These are phyloP conservation scores for Colletotrichum sp. DNA, from an alignment of 2,329 filamentous ascomycete genomes.

Conservation along the genomic window DNA sequence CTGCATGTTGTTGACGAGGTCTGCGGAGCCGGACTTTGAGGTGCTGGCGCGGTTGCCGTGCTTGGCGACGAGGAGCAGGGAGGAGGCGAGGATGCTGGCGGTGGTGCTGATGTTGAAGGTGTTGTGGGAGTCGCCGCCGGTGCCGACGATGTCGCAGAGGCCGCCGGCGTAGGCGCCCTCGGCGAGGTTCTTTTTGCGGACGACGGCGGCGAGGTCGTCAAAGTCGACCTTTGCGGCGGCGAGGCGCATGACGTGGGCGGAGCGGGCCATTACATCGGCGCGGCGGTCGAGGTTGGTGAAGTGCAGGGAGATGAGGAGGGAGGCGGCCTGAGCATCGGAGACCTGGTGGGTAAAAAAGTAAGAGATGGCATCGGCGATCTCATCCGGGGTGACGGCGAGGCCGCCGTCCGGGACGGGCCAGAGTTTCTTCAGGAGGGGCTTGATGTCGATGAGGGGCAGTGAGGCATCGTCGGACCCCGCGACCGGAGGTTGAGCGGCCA, in stretches of 20 bases:
- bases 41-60: slow-evolving; percentile 97
- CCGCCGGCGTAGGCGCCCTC: slow-evolving; percentile 83
- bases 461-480: slow-evolving; percentile 31
- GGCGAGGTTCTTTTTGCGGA: slow-evolving; percentile 64
- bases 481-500: slow-evolving; percentile 34
- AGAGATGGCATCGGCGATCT: slow-evolving; percentile 89
- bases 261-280: slow-evolving; percentile 85
- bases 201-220: slow-evolving; percentile 61
- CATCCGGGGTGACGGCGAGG: slow-evolving; percentile 68
- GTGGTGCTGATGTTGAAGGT: slow-evolving; percentile 99
- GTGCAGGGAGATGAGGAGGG: slow-evolving; percentile 88
- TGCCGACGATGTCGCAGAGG: slow-evolving; percentile 95
- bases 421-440: slow-evolving; percentile 74
- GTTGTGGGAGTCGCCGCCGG: slow-evolving; percentile 93
- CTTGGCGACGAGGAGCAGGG: slow-evolving; percentile 86
- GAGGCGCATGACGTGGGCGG: slow-evolving; percentile 82
- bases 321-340: slow-evolving; percentile 86
- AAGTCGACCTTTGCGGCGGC: slow-evolving; percentile 78
- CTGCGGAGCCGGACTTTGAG: slow-evolving; percentile 93
- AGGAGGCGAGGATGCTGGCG: slow-evolving; percentile 87
- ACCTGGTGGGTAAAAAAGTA: slow-evolving; percentile 91
- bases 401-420: slow-evolving; percentile 61
- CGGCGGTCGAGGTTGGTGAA: slow-evolving; percentile 87
- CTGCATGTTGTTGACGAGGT: slow-evolving; percentile 79
- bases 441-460: slow-evolving; percentile 60